Conservation (phyloP, 257 asterid species). For the Nyctanthes arbortristis region DNA sequence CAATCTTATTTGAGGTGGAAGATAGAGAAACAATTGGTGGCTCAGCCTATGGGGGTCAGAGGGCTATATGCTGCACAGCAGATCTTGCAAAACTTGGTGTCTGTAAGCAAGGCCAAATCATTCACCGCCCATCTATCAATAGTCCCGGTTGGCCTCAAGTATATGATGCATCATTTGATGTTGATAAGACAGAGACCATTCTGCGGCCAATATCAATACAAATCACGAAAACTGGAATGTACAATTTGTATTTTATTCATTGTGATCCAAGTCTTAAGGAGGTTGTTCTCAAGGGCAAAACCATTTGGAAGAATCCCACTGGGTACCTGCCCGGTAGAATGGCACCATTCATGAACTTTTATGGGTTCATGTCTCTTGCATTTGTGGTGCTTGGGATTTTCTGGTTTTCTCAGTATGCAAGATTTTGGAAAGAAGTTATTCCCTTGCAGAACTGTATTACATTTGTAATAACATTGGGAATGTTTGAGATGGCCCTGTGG, state of each 20-base stretch:
- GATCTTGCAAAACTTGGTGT: slow-evolving; percentile 97
- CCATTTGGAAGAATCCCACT: slow-evolving; percentile 91
- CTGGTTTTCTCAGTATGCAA: slow-evolving; percentile 94
- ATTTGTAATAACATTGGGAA: slow-evolving; percentile 88
- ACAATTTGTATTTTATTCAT: slow-evolving; percentile 85
- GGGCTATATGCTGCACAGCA: slow-evolving; percentile 88
- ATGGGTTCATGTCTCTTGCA: slow-evolving; percentile 84
- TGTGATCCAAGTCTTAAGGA: slow-evolving; percentile 82
- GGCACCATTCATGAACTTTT: slow-evolving; percentile 95
- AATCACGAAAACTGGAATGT: slow-evolving; percentile 89
- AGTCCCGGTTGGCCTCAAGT: slow-evolving; percentile 93
- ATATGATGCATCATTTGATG: slow-evolving; percentile 66
- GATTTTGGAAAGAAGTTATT: slow-evolving; percentile 90
- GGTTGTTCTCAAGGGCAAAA: slow-evolving; percentile 69
- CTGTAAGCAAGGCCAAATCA: slow-evolving; percentile 81
- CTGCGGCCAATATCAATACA: slow-evolving; percentile 66
- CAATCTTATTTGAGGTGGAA: slow-evolving; percentile 85
- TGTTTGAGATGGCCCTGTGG: slow-evolving; percentile 97
- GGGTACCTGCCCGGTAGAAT: slow-evolving; percentile 98
- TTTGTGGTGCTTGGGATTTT: slow-evolving; percentile 78
- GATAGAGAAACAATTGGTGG: slow-evolving; percentile 90
- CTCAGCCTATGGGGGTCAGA: slow-evolving; percentile 95
- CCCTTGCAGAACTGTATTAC: slow-evolving; percentile 90
- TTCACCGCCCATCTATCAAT: slow-evolving; percentile 74
- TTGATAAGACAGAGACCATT: slow-evolving; percentile 46